Base-by-base conservation (phyloP, 1,284 basidiomycete genomes). In the Fistulina hepatica region DNA sequence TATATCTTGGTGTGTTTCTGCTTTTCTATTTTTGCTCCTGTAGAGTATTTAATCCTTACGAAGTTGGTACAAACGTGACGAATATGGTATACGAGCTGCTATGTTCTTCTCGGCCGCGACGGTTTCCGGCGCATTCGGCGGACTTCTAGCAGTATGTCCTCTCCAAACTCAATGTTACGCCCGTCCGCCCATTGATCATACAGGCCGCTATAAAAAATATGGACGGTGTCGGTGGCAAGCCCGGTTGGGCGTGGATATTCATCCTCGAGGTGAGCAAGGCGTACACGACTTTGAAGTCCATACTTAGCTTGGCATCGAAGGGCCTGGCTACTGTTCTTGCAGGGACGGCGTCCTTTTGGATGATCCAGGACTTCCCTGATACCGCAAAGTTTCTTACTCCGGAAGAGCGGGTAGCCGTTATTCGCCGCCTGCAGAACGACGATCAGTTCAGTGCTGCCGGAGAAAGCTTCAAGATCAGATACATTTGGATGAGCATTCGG, bases 361-460 rank as follows among this genome's bases (percentile, higher is more conserved):
- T 85, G 47, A 73, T 85, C 44, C 74, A 81, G 51, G 84, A 88
- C 56, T 88, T 88, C 60, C 83, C 82, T 4, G 80, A 84, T 50
- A 80, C 73, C 0, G 83, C 83, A 30, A 81, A 70, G 48, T 85
- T 85, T 62, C 65, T 89, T 13, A 69, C 65, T 19, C 76, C 80
- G 45, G 63, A 59, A 2, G 85, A 90, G 58, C 64, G 80, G 17
- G 76, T 72, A 3, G 65, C 79, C 21, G 67, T 86, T 36, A 65
- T 85, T 40, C 64, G 72, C 13, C 63, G 81, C 15, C 63, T 85
- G 23, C 77, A 83, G 54, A 55, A 56, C n/a, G 81, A 84, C 52
- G 69, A 74, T 49, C 79, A 79, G 51, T 80, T 75, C 53, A 79
- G 78, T 50, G 81, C 80, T 4, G 78, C 69, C 5, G 81, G 81